Evolutionary conservation across 306 rosid genomes (phyloP).

Genomic region (Glycyrrhiza uralensis): DNA sequence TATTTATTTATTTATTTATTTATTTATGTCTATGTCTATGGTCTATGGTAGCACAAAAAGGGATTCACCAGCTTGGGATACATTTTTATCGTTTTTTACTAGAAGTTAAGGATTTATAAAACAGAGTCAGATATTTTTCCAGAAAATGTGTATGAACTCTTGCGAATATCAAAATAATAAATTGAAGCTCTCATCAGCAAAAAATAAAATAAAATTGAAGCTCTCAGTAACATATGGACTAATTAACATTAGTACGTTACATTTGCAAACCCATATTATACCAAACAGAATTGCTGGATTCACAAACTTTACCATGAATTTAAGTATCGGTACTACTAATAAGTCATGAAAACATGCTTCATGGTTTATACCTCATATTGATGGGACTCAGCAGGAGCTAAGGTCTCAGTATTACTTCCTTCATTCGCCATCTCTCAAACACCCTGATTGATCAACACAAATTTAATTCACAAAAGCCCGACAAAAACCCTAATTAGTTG

Average conservation of each 20-base stretch:
- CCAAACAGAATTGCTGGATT: not conserved
- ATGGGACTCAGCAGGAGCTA: conserved; percentile 55
- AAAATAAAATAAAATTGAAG: too few relatives aligned
- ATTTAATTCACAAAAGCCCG: conserved; percentile 13
- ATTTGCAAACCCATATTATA: conserved; percentile 13
- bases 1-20: too few relatives aligned
- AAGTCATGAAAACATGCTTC: not conserved
- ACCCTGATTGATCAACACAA: conserved; percentile 36
- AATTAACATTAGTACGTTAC: not conserved
- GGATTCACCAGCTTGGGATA: too few relatives aligned
- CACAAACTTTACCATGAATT: not conserved
- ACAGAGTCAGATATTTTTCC: not conserved
- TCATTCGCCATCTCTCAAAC: conserved; percentile 62
- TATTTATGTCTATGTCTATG: too few relatives aligned
- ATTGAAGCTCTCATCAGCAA: conserved; percentile 2
- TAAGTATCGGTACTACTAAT: not conserved
- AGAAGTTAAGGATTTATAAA: not conserved
- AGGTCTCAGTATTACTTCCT: conserved; percentile 72
- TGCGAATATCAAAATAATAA: not conserved
- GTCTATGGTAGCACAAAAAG: too few relatives aligned
- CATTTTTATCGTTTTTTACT: not conserved
- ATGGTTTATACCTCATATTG: conserved; percentile 61
- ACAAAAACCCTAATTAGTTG: conserved; percentile 59
- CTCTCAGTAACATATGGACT: conserved; percentile 2
- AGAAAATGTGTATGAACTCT: not conserved